Evolutionary conservation across 148 eudicot genomes (phyloP).

Genomic region (Polygonum aviculare): DNA sequence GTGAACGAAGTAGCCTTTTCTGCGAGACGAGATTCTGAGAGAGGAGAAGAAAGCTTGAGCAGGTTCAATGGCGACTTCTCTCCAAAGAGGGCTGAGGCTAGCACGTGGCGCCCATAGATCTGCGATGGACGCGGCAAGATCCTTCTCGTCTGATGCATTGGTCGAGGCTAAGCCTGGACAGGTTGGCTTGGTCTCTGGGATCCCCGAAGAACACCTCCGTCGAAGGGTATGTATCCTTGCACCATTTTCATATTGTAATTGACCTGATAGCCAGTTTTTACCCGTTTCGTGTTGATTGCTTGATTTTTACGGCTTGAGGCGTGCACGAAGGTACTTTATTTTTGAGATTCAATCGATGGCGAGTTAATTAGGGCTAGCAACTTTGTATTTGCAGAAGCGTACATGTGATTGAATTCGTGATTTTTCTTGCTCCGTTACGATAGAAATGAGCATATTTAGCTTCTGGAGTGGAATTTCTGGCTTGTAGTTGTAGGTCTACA

Average conservation of each 20-base stretch:
- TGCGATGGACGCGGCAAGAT: constrained; percentile 23
- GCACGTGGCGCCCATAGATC: constrained; percentile 30
- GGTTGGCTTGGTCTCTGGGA: constrained; percentile 57
- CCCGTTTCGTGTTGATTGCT: neutral
- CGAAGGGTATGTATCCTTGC: constrained; percentile 30
- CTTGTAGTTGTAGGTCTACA: neutral
- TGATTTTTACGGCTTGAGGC: neutral
- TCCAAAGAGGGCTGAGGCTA: constrained; percentile 41
- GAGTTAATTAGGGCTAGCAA: neutral
- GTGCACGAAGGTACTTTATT: neutral
- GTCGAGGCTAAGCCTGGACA: constrained; percentile 52
- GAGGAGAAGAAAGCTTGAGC: neutral
- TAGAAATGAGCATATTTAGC: neutral
- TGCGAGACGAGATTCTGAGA: constrained; percentile 4
- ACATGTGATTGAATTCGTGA: neutral
- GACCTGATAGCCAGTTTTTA: neutral
- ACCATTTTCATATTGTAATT: constrained; percentile 14
- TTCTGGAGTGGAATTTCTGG: neutral
- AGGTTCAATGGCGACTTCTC: constrained; percentile 50
- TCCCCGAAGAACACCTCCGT: constrained; percentile 57
- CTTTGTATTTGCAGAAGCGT: neutral
- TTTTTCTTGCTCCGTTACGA: neutral
- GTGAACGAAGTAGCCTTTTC: neutral
- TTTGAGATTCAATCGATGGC: neutral
- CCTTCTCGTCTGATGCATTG: constrained; percentile 51